Evolutionary conservation across 2,329 filamentous ascomycete genomes (phyloP).

Genomic region (Cladobotryum mycophilum): DNA sequence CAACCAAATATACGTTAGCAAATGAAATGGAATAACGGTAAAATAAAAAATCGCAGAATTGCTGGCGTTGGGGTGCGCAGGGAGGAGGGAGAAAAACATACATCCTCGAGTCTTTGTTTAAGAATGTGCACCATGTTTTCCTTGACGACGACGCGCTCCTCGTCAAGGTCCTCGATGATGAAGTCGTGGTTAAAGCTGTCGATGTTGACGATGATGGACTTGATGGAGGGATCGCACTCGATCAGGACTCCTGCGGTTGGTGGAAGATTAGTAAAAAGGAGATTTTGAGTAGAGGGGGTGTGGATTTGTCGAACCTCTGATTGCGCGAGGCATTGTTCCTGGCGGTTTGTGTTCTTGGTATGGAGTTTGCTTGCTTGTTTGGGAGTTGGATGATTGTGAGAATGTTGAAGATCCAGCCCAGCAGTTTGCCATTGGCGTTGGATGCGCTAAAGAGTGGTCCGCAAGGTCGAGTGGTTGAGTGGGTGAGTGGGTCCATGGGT

Average conservation of each 20-base stretch:
- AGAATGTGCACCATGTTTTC: slow-evolving; percentile 63
- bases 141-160: slow-evolving; percentile 68
- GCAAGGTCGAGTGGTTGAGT: too few relatives aligned
- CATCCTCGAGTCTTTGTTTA: slow-evolving; percentile 63
- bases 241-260: slow-evolving; percentile 58
- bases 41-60: neutral
- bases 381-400: neutral
- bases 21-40: neutral
- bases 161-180: slow-evolving; percentile 75
- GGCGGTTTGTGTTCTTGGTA: slow-evolving; percentile 7
- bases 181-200: slow-evolving; percentile 64
- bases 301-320: slow-evolving; percentile 38
- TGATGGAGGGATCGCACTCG: slow-evolving; percentile 81
- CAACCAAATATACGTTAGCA: neutral
- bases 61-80: too few relatives aligned
- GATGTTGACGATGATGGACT: slow-evolving; percentile 75
- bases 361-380: neutral
- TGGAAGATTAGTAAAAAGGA: neutral
- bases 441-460: neutral
- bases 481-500: too few relatives aligned
- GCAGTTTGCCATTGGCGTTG: neutral
- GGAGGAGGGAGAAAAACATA: slow-evolving; percentile 30
- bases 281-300: neutral
- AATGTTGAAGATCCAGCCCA: slow-evolving; percentile 1
- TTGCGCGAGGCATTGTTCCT: slow-evolving; percentile 50